Evolutionary conservation across 441 rosid species (phyloP), one percentile per base, ranked within the genome.

Genomic region (Biscutella laevigata): DNA sequence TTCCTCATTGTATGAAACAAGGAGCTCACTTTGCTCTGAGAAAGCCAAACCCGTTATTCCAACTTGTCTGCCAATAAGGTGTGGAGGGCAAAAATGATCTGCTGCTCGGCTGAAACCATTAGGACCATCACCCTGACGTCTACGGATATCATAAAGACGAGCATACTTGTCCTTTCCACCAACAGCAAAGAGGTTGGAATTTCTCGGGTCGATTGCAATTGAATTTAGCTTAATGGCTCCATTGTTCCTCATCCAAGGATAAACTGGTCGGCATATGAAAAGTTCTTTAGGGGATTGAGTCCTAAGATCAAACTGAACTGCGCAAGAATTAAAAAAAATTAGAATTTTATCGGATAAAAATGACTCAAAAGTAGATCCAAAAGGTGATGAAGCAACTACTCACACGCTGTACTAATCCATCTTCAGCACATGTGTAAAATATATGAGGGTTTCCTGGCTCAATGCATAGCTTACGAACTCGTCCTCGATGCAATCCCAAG

Each of bases 261-360:
- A n/a, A n/a, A n/a, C n/a, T n/a, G n/a, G n/a, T n/a, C n/a, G n/a
- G n/a, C n/a, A n/a, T n/a, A n/a, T n/a, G n/a, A n/a, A n/a, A n/a
- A n/a, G n/a, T n/a, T n/a, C n/a, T n/a, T n/a, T n/a, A n/a, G n/a
- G n/a, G n/a, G n/a, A n/a, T n/a, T n/a, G n/a, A n/a, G n/a, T 77
- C 73, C 98, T 74, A 57, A 91, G 80, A 74, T 91, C 98, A 79
- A 85, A 72, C 96, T 88, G 88, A 72, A n/a, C n/a, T n/a, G n/a
- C n/a, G n/a, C n/a, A n/a, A n/a, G n/a, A n/a, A n/a, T n/a, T n/a
- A n/a, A n/a, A n/a, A n/a, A n/a, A n/a, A n/a, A n/a, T n/a, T n/a
- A n/a, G n/a, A n/a, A n/a, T n/a, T n/a, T n/a, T n/a, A n/a, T n/a
- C n/a, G n/a, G n/a, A n/a, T n/a, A n/a, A n/a, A n/a, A n/a, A n/a